Conservation (phyloP, 805 yeast species). For the Yarrowia sp. region DNA sequence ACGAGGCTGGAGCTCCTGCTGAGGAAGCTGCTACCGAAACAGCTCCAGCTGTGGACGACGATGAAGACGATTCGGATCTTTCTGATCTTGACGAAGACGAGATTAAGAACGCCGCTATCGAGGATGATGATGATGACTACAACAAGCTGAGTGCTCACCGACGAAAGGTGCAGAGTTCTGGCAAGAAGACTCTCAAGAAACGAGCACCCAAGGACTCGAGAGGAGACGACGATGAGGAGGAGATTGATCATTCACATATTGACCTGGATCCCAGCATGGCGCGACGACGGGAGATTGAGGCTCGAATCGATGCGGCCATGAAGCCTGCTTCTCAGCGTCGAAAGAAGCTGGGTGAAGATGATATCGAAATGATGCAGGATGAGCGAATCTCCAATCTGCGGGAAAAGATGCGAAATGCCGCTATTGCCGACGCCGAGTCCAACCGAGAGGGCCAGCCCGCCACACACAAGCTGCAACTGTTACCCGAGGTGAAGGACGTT, state of each 20-base stretch:
- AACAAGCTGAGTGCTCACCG: conserved; percentile 41
- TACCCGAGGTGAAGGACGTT: conserved; percentile 73
- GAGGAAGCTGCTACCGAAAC: background rate
- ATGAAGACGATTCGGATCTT: conserved; percentile 46
- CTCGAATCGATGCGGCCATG: conserved; percentile 70
- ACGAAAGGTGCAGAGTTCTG: conserved; percentile 28
- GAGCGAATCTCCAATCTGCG: conserved; percentile 78
- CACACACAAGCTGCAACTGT: conserved; percentile 68
- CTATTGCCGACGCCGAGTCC: conserved; percentile 50
- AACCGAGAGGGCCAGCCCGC: conserved; percentile 65
- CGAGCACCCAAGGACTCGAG: conserved; percentile 28
- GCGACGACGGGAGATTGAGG: conserved; percentile 76
- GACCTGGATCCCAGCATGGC: conserved; percentile 41
- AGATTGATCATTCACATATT: conserved; percentile 31
- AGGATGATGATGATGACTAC: conserved; percentile 41
- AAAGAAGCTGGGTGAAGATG: conserved; percentile 79
- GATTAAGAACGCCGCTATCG: conserved; percentile 36
- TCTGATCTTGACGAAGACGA: conserved; percentile 43
- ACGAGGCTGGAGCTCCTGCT: background rate
- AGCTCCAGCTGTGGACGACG: background rate
- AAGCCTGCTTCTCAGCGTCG: conserved; percentile 54
- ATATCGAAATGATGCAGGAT: conserved; percentile 91
- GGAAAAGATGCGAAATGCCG: conserved; percentile 80
- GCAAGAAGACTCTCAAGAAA: conserved; percentile 28
- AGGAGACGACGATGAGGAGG: conserved; percentile 30